Base-by-base conservation (phyloP, 106 monocot genomes). In the Dioscorea alata region DNA sequence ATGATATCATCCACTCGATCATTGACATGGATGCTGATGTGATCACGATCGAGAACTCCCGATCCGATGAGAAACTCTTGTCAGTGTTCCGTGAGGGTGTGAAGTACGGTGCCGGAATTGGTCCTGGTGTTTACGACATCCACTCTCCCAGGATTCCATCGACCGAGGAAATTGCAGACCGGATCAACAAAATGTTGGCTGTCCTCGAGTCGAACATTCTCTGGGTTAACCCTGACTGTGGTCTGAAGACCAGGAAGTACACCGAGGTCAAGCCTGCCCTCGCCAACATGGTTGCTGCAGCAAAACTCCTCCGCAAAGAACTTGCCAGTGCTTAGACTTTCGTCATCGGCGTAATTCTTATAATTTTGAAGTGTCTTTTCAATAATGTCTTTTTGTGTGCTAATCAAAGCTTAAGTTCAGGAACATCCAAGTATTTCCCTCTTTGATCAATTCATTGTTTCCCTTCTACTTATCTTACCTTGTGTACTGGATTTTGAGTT, bases 11-110 rank as follows among this genome's bases (percentile, higher is more conserved):
- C 67, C 85, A 85, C 59, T 89, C 88, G 63, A 89, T 89, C 85
- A 89, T 89, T 48, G 65, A 85, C 82, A 89, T 89, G 88, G 88
- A 89, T 31, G 88, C 88, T 17, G 88, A 89, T 48, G 88, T 89
- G 34, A 89, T 89, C 79, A 89, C 88, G 28, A 89, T 89, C 20
- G 88, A 89, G 88, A 89, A 89, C 85, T 89, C 88, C 18, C 81
- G 88, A 16, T 89, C 88, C 0, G 88, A 89, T 23, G 88, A 89
- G 88, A 89, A 89, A 73, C 81, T 89, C 31, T 81, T 89, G 63
- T 89, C 88, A 0, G 88, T 82, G n/a, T 82, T 82, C 77, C 82
- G 82, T 19, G 82, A 82, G 73, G 82, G 82, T 6, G 77, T 82
- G 49, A 82, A 77, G 73, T 82, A 82, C 32, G 82, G 82, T 21